Base-by-base conservation (phyloP, 2,329 filamentous ascomycete genomes). In the Talaromyces piceae region DNA sequence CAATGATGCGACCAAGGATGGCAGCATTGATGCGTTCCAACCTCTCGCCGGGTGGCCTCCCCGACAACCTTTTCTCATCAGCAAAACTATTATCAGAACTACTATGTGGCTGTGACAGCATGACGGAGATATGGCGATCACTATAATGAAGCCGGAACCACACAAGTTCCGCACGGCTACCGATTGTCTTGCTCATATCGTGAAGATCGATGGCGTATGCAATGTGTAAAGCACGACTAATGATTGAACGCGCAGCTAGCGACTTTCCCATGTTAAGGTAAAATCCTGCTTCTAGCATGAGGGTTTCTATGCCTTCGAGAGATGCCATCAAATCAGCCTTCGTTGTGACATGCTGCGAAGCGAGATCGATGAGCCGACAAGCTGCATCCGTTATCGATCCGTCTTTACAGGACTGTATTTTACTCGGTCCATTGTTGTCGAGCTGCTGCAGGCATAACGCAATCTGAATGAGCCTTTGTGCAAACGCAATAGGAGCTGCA, bases 261-360 rank as follows among this genome's bases (percentile, higher is more conserved):
- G 77, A 75, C 45, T 75, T 72, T 3, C 78, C 78, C 52, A 77
- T 71, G 47, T 78, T 75, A 37, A 78, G 65, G 54, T 76, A 74
- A 54, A 77, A 72, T 54, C 77, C 77, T 3, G 69, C 66, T 53
- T 73, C 69, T 9, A 81, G 58, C 25, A 75, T 64, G 25, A 76
- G 63, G 43, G 73, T 75, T 58, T 80, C 75, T 47, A 81, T 62
- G 2, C 72, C 73, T 37, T 79, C 74, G 0, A 79, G 56, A 1
- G 69, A 76, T 3, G 67, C 67, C 9, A 70, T 67, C 45, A 72
- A 68, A 45, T 73, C 68, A 47, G 77, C 74, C 30, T 76, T 70
- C 2, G 67, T 66, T 12, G 73, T 59, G n/a, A 80, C 57, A 43
- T 52, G 37, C 18, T 47, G 45, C 7, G 43, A 53, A 1, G 57